Evolutionary conservation across 2,329 filamentous ascomycete genomes (phyloP), one percentile per base, ranked within the genome.

Genomic region (Claviceps humidiphila): DNA sequence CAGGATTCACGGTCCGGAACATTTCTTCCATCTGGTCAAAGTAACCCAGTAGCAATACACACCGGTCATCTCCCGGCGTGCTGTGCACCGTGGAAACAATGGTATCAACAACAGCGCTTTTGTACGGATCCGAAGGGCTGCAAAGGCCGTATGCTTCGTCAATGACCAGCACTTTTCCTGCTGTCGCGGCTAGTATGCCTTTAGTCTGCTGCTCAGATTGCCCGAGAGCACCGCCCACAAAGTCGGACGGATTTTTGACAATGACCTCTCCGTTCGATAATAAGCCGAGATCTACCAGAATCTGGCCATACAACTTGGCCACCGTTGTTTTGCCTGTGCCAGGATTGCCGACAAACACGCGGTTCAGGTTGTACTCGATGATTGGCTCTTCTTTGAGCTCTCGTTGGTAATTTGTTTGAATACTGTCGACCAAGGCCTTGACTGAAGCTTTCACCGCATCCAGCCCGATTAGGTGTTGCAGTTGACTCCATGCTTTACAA

Each of bases 251-350:
- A 41, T 81, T 88, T 60, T 87, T 90, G 2, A 80, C 63, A 0
- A 90, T 68, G 0, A 90, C 83, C 72, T 89, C 84, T 0, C 83
- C 81, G 24, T 78, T 85, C 0, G 78, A 84, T 0, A 89, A 63
- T 2, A 87, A 57, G 0, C 85, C 85, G 4, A 90, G 64, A 51
- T 86, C 78, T 0, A 76, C 80, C 1, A 90, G 69, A 1, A 89
- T 82, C 41, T 74, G 67, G 0, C 82, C 85, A 57, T 89, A 89
- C 0, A 88, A 65, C 61, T 85, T 87, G 0, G 84, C 87, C 0
- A 90, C 81, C 0, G 83, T 82, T 0, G 86, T 89, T 59, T 89
- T 90, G 0, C 86, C 85, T 0, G 86, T 90, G 0, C 86, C 86
- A 0, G 86, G 86, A 1, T 74, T 77, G 0, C 86, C 86, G 0